Conservation (phyloP, 163 green algal genomes). For the Scenedesmus sp. region DNA sequence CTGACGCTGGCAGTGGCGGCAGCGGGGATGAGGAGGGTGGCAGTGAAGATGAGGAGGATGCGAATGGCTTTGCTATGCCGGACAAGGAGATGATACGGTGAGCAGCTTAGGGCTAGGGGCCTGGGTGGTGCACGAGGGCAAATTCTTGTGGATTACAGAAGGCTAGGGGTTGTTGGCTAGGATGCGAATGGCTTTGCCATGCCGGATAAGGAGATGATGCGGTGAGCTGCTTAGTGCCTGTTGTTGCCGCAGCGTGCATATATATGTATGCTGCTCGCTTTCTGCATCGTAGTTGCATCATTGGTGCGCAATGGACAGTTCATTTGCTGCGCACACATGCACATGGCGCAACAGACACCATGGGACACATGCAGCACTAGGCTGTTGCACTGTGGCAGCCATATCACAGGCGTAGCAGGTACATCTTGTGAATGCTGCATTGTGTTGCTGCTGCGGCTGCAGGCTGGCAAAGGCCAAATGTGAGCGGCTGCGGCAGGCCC, state of each 20-base stretch:
- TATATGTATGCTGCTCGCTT: too few relatives aligned
- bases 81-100: conserved; percentile 69
- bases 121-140: not conserved
- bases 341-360: too few relatives aligned
- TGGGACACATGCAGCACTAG: too few relatives aligned
- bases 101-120: not conserved
- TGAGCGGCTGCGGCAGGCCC: conserved; percentile 75
- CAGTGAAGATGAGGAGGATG: conserved; percentile 51
- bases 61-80: conserved; percentile 58
- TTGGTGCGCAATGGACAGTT: too few relatives aligned
- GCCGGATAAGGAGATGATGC: conserved; percentile 4
- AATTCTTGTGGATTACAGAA: too few relatives aligned
- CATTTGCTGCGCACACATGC: too few relatives aligned
- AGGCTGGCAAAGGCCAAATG: conserved; percentile 78
- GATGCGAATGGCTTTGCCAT: conserved; percentile 7
- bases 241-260: not conserved
- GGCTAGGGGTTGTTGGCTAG: not conserved
- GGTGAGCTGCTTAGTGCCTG: not conserved
- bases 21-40: conserved; percentile 3
- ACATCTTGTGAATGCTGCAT: not conserved
- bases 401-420: not conserved
- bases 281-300: too few relatives aligned
- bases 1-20: conserved; percentile 38
- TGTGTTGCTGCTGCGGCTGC: conserved; percentile 25
- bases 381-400: not conserved